Base-by-base conservation (phyloP, 768 basidiomycete genomes). In the Myochromella boudieri region DNA sequence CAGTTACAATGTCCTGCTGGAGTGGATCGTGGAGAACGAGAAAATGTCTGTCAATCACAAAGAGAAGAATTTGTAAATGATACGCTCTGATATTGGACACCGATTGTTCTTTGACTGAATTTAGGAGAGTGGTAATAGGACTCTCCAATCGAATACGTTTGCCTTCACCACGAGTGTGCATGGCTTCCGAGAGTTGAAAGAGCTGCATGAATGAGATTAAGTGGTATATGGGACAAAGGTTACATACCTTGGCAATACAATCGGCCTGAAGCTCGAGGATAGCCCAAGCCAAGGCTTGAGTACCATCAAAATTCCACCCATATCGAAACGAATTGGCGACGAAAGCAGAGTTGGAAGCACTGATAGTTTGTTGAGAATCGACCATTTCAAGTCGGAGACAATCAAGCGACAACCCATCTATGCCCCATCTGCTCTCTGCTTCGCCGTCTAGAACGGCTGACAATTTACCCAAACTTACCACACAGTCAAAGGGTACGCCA, bases 1-100 rank as follows among this genome's bases (percentile, higher is more conserved):
- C 65, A 17, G 70, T 57, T 39, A 85, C 66, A 26, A 93, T 69
- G 2, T 78, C 73, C 36, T 70, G 67, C 52, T 84, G 84, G 29
- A 87, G 71, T 3, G 71, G 64, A 26, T 68, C 61, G 50, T 89
- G 83, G 18, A 97, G 64, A 18, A 71, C 60, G 11, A 53, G 21
- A 90, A 90, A 93, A 60, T 95, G 84, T 20, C 81, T 75, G 55
- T 89, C 82, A 51, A 94, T 77, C 60, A 97, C 72, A 69, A 97
- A 97, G 18, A 95, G 78, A 3, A 97, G 70, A 8, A 84, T 72
- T 64, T 97, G 93, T 1, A 95, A 67, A 53, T 77, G 78, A 68
- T 68, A 77, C 51, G 61, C 67, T 56, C 66, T 74, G 55, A 60
- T 55, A 53, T 55, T 66, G 26, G 62, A 59, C 3, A 63, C 52